These are phyloP conservation scores for Sporothrix mexicana DNA, from an alignment of 2,329 filamentous ascomycete genomes.

Conservation along the genomic window DNA sequence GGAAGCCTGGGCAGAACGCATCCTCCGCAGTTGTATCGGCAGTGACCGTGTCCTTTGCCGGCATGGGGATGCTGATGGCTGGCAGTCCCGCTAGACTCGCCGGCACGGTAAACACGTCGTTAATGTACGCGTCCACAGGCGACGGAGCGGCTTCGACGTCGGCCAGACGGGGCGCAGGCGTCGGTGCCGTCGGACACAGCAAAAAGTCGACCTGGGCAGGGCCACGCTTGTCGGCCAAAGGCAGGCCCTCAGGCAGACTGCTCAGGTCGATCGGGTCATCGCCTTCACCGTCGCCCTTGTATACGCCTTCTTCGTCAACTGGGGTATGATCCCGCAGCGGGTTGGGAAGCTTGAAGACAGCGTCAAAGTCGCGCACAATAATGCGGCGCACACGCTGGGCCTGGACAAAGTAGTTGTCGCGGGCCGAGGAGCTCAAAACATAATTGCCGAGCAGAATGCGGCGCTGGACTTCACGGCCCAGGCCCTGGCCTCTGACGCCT, in stretches of 20 bases:
- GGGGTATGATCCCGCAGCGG: conserved; percentile 56
- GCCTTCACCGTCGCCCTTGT: conserved; percentile 61
- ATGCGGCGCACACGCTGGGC: conserved; percentile 86
- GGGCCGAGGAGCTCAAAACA: conserved; percentile 84
- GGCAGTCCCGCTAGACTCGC: conserved; percentile 91
- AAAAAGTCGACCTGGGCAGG: conserved; percentile 79
- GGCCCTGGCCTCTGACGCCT: conserved; percentile 71
- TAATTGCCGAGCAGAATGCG: conserved; percentile 90
- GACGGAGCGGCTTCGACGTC: conserved; percentile 48
- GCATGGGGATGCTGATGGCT: conserved; percentile 79
- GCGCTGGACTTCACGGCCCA: conserved; percentile 84
- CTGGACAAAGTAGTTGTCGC: conserved; percentile 96
- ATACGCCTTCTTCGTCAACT: conserved; percentile 60
- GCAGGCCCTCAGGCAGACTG: conserved; percentile 61
- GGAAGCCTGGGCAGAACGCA: conserved; percentile 61
- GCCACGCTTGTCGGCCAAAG: conserved; percentile 61
- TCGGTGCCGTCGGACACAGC: conserved; percentile 83
- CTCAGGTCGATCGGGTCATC: conserved; percentile 57
- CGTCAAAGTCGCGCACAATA: conserved; percentile 85
- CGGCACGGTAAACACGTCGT: conserved; percentile 94
- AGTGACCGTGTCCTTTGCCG: conserved; percentile 41
- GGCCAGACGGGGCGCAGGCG: conserved; percentile 50
- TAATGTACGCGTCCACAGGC: conserved; percentile 80
- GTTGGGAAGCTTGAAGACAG: conserved; percentile 72
- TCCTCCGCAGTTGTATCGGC: background rate